Evolutionary conservation across 2,329 filamentous ascomycete species (phyloP), one percentile per base, ranked within the genome.

Genomic region (Aspergillus sp.): DNA sequence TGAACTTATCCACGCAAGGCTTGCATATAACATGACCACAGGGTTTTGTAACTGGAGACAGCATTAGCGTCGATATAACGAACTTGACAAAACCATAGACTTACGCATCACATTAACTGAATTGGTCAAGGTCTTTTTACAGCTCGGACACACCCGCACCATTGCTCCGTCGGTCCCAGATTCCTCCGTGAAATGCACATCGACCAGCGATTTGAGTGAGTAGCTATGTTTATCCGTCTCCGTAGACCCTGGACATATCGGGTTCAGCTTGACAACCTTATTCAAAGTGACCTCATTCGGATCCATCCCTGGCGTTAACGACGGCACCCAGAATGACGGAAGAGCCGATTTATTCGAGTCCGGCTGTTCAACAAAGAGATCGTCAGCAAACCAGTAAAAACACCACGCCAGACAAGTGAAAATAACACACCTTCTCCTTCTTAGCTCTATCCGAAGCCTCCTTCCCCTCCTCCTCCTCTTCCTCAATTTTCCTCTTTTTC

Each of bases 21-120:
- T 89, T 88, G 74, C 93, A 99, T 20, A 97, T 76, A 1, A 98
- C 92, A 71, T 99, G 93, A 0, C 93, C 93, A 68, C 93, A 99
- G 0, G 90, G 90, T 71, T 91, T 93, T 2, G 90, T 87, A 51
- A 97, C 78, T 80, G 36, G n/a, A 30, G 18, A 24, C 24, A 26
- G 2, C 2, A 42, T 41, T 41, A 55, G 44, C 3, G 38, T 11
- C 3, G 17, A 22, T 6, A 39, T 8, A 45, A 18, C 3, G n/a
- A 2, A 32, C 3, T 32, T 41, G n/a, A 15, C 38, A 20, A n/a
- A 32, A 24, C 32, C 15, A 5, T 11, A 4, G 13, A 72, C 77
- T 59, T 73, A 81, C 78, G 80, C 72, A 93, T 85, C 0, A 93
- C 90, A 70, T 89, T 90, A 3, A 90, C 89, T 3, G 89, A 83